phyloP scores from a whole-genome alignment of 2,329 filamentous ascomycete species.

The Botrytis porri region DNA sequence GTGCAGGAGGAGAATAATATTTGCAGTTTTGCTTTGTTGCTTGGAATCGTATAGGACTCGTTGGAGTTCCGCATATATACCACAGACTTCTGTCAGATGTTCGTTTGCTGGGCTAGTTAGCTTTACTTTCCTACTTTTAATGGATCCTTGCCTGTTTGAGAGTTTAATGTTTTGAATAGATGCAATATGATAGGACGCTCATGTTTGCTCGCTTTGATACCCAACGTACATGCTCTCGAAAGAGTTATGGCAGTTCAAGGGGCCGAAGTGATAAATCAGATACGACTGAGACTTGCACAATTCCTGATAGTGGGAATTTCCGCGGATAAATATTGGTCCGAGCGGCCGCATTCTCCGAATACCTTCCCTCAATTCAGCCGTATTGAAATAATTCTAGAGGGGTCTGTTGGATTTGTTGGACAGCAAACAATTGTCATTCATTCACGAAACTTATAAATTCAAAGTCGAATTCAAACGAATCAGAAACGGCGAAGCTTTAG shows the following conservation, averaged over 20 bases:
- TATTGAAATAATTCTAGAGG: slow-evolving; percentile 1
- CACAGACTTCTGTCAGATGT: background rate
- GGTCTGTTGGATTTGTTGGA: background rate
- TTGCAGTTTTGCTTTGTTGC: background rate
- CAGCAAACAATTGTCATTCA: background rate
- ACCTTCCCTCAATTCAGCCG: background rate
- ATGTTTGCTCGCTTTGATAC: background rate
- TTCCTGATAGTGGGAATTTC: background rate
- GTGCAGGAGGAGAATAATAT: background rate
- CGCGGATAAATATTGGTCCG: background rate
- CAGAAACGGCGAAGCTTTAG: background rate
- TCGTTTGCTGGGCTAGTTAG: background rate
- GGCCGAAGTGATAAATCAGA: background rate
- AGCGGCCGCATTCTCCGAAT: background rate
- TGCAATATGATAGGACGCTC: background rate
- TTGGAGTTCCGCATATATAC: background rate
- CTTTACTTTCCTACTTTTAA: background rate
- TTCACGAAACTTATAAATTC: background rate
- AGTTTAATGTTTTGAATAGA: background rate
- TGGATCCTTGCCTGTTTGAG: background rate
- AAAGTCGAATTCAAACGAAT: background rate
- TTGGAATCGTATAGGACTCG: background rate
- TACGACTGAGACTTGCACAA: background rate
- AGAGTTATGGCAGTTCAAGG: background rate
- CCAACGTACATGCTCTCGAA: background rate